Evolutionary conservation across 2,329 filamentous ascomycete genomes (phyloP), one percentile per base, ranked within the genome.

Genomic region (Hymenoscyphus albidus): DNA sequence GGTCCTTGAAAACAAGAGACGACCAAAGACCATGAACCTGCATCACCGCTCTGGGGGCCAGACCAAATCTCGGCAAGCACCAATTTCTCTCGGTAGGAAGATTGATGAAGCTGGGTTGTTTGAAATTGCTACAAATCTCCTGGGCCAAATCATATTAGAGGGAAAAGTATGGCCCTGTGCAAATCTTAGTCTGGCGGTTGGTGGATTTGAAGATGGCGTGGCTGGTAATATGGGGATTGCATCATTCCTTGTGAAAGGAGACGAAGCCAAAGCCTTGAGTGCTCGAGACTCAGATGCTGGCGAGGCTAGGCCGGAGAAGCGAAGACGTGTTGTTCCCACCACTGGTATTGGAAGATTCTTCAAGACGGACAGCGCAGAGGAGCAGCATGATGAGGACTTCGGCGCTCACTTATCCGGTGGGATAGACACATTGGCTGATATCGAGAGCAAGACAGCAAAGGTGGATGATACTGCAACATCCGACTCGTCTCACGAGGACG

Each of bases 151-250:
- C 42, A 82, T 92, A 12, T 83, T 85, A 1, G 92, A 96, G 69
- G 92, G 91, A 1, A 81, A 83, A 61, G 88, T 91, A 16, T 98
- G 93, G 92, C 95, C 95, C 6, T 98, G 95, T 74, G 82, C 87
- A n/a, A 95, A 97, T 74, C 81, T 99, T 9, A 95, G 91, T 64
- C 79, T 98, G 57, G 93, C 90, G 68, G 92, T 98, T 31, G 88
- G 87, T n/a, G 93, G 92, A 0, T 97, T 98, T 69, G 93, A 98
- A 76, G 93, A 97, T 69, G 91, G 92, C 1, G 80, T 94, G 64
- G 86, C 83, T 51, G 90, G 91, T 5, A 98, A 97, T 73, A 88
- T 88, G 81, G 91, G 90, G 40, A 98, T 99, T 70, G 89, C 90
- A 56, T 83, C 85, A 0, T 98, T 97, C 73, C 81, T 99, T n/a